Conservation (phyloP, 768 basidiomycete genomes). For the Tulasnella sp. region DNA sequence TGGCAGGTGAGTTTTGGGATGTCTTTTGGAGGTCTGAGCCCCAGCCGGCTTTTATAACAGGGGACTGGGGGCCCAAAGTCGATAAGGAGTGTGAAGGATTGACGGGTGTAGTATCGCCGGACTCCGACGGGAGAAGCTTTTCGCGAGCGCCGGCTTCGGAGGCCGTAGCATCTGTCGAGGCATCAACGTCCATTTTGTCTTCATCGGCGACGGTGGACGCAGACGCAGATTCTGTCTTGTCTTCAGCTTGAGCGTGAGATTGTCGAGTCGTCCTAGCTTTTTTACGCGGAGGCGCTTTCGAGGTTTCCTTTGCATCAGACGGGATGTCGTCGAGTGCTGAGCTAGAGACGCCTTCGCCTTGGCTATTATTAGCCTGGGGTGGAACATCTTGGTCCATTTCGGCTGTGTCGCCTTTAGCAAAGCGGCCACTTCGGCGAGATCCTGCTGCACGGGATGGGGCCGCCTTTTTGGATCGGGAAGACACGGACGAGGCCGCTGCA, state of each 20-base stretch:
- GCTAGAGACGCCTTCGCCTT: neutral
- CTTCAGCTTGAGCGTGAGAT: neutral
- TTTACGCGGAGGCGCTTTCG: neutral
- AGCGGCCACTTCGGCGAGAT: neutral
- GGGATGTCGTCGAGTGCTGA: too few species aligned
- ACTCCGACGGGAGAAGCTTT: neutral
- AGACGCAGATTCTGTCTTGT: neutral
- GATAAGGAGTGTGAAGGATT: neutral
- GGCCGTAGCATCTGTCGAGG: neutral
- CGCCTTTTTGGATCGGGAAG: neutral
- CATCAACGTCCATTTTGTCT: neutral
- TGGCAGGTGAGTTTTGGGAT: neutral
- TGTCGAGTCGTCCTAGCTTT: neutral
- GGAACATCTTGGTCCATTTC: neutral
- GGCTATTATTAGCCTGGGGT: neutral
- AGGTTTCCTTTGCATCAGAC: too few species aligned
- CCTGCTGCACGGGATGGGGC: neutral
- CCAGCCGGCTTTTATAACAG: neutral
- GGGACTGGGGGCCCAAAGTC: neutral
- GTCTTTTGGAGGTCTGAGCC: neutral
- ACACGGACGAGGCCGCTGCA: neutral
- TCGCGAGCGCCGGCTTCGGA: neutral
- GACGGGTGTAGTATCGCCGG: neutral
- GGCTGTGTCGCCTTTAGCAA: neutral
- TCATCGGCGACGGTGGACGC: neutral